Percentiles rank a stretch among this genome's conserved stretches.
phyloP scores from a whole-genome alignment of 2,329 filamentous ascomycete genomes.

The Colletotrichum karsti region DNA sequence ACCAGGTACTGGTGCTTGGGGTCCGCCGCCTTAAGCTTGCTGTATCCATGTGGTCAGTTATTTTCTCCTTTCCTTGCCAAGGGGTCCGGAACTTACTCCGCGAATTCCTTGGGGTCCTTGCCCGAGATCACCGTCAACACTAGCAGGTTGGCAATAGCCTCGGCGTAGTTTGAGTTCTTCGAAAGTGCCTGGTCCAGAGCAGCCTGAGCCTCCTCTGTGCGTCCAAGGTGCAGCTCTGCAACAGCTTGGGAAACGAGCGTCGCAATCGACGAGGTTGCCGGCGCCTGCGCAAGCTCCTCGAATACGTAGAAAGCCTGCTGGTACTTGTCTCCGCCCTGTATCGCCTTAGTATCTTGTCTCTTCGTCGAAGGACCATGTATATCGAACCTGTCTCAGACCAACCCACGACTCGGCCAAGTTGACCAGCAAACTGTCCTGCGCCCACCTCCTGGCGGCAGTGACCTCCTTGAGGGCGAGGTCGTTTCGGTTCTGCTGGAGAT shows the following conservation, averaged over 20 bases:
- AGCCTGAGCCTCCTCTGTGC: slow-evolving; percentile 87
- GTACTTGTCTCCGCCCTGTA: slow-evolving; percentile 90
- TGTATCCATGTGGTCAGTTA: slow-evolving; percentile 37
- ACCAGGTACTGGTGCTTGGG: slow-evolving; percentile 75
- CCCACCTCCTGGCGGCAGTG: slow-evolving; percentile 86
- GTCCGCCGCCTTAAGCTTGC: slow-evolving; percentile 64
- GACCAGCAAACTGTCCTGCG: slow-evolving; percentile 91
- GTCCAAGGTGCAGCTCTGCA: slow-evolving; percentile 88
- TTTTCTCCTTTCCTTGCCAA: neutral
- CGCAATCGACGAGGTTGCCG: slow-evolving; percentile 78
- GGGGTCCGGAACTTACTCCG: slow-evolving; percentile 57
- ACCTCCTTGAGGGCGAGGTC: slow-evolving; percentile 94
- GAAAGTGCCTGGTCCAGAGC: slow-evolving; percentile 83
- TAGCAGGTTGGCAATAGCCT: slow-evolving; percentile 83
- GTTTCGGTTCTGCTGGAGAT: slow-evolving; percentile 89
- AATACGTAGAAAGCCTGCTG: slow-evolving; percentile 98
- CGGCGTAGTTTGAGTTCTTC: slow-evolving; percentile 75
- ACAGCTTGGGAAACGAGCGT: slow-evolving; percentile 89
- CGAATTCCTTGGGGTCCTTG: slow-evolving; percentile 71
- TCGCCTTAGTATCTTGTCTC: slow-evolving; percentile 35
- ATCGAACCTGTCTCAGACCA: slow-evolving; percentile 80
- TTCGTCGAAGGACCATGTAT: neutral
- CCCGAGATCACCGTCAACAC: slow-evolving; percentile 83
- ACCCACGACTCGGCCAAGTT: slow-evolving; percentile 98
- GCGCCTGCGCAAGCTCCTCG: slow-evolving; percentile 91